phyloP scores from a whole-genome alignment of 2,329 filamentous ascomycete species.

The Fusarium buharicum region DNA sequence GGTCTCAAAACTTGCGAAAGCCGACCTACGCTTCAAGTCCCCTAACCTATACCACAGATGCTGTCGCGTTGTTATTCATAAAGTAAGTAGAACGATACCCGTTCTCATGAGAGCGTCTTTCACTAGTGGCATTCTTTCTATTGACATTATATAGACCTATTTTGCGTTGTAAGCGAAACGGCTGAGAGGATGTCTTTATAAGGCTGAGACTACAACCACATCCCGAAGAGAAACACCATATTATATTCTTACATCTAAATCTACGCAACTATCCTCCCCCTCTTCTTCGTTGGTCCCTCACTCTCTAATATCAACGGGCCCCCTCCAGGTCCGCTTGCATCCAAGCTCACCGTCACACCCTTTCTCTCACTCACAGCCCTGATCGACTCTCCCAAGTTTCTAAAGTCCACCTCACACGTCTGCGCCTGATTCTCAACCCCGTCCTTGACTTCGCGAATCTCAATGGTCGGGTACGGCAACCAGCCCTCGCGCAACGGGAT shows the following conservation, averaged over 20 bases:
- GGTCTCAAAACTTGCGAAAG: too few species aligned
- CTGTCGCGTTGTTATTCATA: too few species aligned
- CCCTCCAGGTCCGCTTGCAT: slow-evolving; percentile 72
- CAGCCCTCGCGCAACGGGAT: slow-evolving; percentile 83
- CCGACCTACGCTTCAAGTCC: too few species aligned
- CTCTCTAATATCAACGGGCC: slow-evolving; percentile 75
- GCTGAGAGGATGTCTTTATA: neutral
- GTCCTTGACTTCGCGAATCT: slow-evolving; percentile 72
- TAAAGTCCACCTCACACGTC: slow-evolving; percentile 81
- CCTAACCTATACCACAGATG: too few species aligned
- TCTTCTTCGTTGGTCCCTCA: slow-evolving; percentile 53
- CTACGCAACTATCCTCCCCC: slow-evolving; percentile 53
- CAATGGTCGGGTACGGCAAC: slow-evolving; percentile 80
- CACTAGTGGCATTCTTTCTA: too few species aligned
- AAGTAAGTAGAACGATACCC: too few species aligned
- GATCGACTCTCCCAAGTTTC: slow-evolving; percentile 80
- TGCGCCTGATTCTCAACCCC: slow-evolving; percentile 42
- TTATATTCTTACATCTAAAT: slow-evolving; percentile 3
- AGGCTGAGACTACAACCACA: neutral
- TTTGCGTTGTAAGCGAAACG: too few species aligned
- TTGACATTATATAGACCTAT: too few species aligned
- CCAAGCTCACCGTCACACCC: slow-evolving; percentile 78
- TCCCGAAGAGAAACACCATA: neutral
- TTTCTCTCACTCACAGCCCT: slow-evolving; percentile 76
- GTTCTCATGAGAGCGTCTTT: too few species aligned